Evolutionary conservation across 352 stramenopile genomes (phyloP).

Genomic region (Globisporangium apiculatum): DNA sequence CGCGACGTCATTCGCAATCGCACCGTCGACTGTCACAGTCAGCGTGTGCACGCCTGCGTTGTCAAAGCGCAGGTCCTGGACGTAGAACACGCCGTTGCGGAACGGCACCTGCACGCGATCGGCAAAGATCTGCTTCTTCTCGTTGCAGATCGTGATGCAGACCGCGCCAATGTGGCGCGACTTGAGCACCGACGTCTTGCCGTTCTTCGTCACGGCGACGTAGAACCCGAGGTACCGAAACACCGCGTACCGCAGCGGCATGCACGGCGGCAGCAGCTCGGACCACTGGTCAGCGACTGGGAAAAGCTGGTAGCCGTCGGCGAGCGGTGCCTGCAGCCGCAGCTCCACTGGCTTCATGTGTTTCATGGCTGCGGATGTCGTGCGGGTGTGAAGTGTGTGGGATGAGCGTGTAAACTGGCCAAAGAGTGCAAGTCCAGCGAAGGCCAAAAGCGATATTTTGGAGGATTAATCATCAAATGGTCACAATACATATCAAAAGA

Average conservation of each 20-base stretch:
- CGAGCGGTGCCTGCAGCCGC: constrained; percentile 23
- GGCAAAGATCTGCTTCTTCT: constrained; percentile 69
- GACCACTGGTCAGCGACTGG: constrained; percentile 68
- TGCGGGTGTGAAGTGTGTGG: background rate
- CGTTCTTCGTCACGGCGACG: constrained; percentile 48
- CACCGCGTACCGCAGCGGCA: constrained; percentile 71
- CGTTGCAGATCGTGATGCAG: constrained; percentile 67
- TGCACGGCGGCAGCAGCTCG: constrained; percentile 46
- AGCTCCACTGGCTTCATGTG: constrained; percentile 62
- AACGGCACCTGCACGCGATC: constrained; percentile 49
- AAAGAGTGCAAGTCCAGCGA: too few species aligned
- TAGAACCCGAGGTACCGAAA: constrained; percentile 79
- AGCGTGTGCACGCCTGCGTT: constrained; percentile 56
- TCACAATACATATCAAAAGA: too few species aligned
- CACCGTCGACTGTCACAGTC: constrained; percentile 47
- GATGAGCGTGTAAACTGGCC: too few species aligned
- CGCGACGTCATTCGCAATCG: constrained; percentile 33
- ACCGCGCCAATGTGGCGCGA: constrained; percentile 41
- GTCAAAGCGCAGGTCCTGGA: constrained; percentile 64
- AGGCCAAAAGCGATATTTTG: too few species aligned
- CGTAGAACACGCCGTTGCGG: constrained; percentile 75
- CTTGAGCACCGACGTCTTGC: constrained; percentile 59
- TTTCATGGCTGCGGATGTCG: constrained; percentile 32
- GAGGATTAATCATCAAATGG: too few species aligned
- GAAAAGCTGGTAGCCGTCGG: constrained; percentile 59